Evolutionary conservation across 2,329 filamentous ascomycete genomes (phyloP), one percentile per base, ranked within the genome.

Genomic region (Ascochyta rabiei): DNA sequence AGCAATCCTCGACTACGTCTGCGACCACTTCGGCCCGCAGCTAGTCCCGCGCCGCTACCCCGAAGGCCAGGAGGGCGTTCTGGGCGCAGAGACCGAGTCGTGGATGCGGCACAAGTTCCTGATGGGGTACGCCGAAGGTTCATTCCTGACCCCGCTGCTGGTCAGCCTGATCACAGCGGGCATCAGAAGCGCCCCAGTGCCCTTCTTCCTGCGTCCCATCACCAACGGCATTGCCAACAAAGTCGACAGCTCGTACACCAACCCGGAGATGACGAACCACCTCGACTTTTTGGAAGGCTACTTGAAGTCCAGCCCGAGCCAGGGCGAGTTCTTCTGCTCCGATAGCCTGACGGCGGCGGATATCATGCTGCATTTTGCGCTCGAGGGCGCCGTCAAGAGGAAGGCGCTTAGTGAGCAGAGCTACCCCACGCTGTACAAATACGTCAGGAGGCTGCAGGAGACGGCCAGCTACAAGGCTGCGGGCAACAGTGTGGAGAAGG

Each of bases 71-170:
- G 82, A 86, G 42, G 82, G 80, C 4, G 71, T 81, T 26, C 70
- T 85, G 13, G 82, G 83, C 6, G 82, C 77, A 4, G 85, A 88
- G 74, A 84, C 79, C 0, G 84, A 87, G 63, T 76, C 79, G 56
- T 88, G 83, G 82, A 68, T 85, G 68, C 78, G 84, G 37, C 85
- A 86, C 67, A 78, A 81, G 64, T 73, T 71, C 53, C 42, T 74
- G 30, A 84, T 96, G 81, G 89, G 96, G 72, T 97, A 93, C 74
- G 82, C 85, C 5, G 93, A 97, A 77, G 93, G 93, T 10, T 90
- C 85, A 57, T 76, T 97, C 57, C 95, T 96, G 88, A 83, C 86
- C 0, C 79, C 86, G 42, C 73, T 95, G 59, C 75, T 93, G 1
- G 75, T 90, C 57, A 77, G 81, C 13, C 70, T 95, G 15, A 76